Conservation (phyloP, 2,329 filamentous ascomycete genomes). For the Teratosphaeria zuluensis region DNA sequence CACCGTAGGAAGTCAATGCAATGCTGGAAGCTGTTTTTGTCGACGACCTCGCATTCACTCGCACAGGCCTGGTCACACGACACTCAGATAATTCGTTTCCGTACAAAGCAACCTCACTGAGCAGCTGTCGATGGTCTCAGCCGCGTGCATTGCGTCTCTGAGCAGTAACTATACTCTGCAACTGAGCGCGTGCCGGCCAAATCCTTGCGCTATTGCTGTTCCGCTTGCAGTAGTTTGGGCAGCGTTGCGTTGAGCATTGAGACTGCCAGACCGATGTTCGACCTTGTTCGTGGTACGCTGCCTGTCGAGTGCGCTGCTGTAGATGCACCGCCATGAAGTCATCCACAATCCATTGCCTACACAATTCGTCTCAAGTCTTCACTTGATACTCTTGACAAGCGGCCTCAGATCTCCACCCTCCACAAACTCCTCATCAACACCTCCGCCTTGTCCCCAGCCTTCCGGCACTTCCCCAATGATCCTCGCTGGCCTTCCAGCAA, state of each 20-base stretch:
- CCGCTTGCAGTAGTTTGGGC: no score
- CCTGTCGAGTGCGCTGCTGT: neutral
- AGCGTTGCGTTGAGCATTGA: no score
- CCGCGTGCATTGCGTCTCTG: neutral
- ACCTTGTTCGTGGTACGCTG: neutral
- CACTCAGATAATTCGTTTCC: neutral
- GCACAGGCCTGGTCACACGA: neutral
- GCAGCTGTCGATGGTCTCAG: neutral
- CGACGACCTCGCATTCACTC: neutral
- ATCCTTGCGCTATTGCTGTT: no score
- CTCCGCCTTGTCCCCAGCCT: slow-evolving; percentile 43
- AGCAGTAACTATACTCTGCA: neutral
- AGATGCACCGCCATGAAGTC: neutral
- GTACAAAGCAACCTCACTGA: neutral
- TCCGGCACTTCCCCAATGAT: slow-evolving; percentile 75
- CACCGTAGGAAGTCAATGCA: neutral
- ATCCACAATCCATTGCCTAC: neutral
- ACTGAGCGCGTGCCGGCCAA: no score
- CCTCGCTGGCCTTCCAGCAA: slow-evolving; percentile 71
- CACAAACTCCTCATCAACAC: slow-evolving; percentile 37
- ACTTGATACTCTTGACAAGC: slow-evolving; percentile 38
- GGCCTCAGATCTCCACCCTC: slow-evolving; percentile 42
- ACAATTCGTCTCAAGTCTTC: slow-evolving; percentile 5
- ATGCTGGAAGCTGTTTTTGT: neutral
- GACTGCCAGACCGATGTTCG: no score